These are phyloP conservation scores for Allomyces macrogynus DNA, from an alignment of 192 early-diverging fungal species.

Conservation along the genomic window DNA sequence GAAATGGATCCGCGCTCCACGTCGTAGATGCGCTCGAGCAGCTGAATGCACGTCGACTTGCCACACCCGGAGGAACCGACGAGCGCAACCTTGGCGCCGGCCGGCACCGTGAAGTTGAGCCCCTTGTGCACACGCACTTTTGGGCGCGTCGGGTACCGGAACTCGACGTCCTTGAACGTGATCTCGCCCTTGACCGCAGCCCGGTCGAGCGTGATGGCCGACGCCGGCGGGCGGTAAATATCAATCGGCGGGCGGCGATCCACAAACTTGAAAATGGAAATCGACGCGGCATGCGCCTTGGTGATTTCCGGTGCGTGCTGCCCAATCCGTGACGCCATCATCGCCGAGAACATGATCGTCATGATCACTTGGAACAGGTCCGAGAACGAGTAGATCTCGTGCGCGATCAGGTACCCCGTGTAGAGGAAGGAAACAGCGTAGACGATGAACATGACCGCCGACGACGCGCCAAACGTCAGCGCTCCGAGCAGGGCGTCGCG, in stretches of 20 bases:
- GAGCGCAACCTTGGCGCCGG: slow-evolving; percentile 70
- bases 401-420: not conserved
- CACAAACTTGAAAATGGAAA: slow-evolving; percentile 22
- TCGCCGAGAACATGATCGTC: slow-evolving; percentile 24
- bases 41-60: slow-evolving; percentile 64
- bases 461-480: slow-evolving; percentile 52
- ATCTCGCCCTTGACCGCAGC: slow-evolving; percentile 11
- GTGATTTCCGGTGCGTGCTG: slow-evolving; percentile 29
- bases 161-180: slow-evolving; percentile 47
- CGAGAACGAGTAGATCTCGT: slow-evolving; percentile 6
- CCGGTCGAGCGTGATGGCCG: slow-evolving; percentile 10
- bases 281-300: slow-evolving; percentile 29
- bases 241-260: slow-evolving; percentile 27
- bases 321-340: slow-evolving; percentile 28
- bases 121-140: slow-evolving; percentile 29
- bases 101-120: not conserved
- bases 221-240: slow-evolving; percentile 5
- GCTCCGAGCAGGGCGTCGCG: slow-evolving; percentile 41
- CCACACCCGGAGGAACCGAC: slow-evolving; percentile 73
- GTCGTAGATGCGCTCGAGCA: slow-evolving; percentile 65
- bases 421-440: slow-evolving; percentile 9
- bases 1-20: slow-evolving; percentile 23
- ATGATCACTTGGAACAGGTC: slow-evolving; percentile 11
- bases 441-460: slow-evolving; percentile 25
- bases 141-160: slow-evolving; percentile 64